A percentile compares a stretch with the other conserved stretches of the same genome.
Evolutionary conservation across 2,329 filamentous ascomycete species (phyloP).

Genomic region (Aspergillus puulaauensis): DNA sequence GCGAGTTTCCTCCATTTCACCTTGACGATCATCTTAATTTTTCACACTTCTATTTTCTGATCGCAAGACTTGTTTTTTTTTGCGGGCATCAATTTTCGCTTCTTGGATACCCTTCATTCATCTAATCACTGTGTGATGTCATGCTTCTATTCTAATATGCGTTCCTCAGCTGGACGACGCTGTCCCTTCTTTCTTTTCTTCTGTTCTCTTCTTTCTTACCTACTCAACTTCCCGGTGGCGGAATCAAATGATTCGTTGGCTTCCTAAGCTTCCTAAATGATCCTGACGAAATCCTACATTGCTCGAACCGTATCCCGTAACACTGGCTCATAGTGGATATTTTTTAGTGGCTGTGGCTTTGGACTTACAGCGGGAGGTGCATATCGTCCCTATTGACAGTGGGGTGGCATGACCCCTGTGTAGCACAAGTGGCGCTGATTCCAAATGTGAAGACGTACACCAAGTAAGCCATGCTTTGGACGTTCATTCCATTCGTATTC

Average conservation of each 20-base stretch:
- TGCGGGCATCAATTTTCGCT: conserved; percentile 21
- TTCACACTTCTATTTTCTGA: conserved; percentile 8
- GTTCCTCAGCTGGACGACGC: conserved; percentile 1
- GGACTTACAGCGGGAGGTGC: no score
- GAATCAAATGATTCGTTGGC: conserved; percentile 10
- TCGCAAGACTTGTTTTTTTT: conserved; percentile 3
- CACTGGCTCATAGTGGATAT: not conserved
- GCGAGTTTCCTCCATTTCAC: not conserved
- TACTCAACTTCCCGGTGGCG: conserved; percentile 9
- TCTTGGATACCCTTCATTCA: conserved; percentile 26
- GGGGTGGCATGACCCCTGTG: not conserved
- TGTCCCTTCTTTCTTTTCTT: conserved; percentile 7
- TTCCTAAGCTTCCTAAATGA: conserved; percentile 17
- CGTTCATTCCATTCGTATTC: not conserved
- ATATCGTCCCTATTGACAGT: no score
- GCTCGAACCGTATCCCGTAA: not conserved
- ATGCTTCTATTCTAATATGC: conserved; percentile 7
- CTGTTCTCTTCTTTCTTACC: conserved; percentile 11
- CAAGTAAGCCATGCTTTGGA: not conserved
- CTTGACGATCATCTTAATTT: conserved; percentile 4
- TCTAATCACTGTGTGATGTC: conserved; percentile 24
- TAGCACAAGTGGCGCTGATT: not conserved
- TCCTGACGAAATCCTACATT: conserved; percentile 20
- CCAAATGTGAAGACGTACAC: not conserved
- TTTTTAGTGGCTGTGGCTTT: not conserved